phyloP scores from a whole-genome alignment of 2,329 filamentous ascomycete species.

The Fonsecaea erecta region DNA sequence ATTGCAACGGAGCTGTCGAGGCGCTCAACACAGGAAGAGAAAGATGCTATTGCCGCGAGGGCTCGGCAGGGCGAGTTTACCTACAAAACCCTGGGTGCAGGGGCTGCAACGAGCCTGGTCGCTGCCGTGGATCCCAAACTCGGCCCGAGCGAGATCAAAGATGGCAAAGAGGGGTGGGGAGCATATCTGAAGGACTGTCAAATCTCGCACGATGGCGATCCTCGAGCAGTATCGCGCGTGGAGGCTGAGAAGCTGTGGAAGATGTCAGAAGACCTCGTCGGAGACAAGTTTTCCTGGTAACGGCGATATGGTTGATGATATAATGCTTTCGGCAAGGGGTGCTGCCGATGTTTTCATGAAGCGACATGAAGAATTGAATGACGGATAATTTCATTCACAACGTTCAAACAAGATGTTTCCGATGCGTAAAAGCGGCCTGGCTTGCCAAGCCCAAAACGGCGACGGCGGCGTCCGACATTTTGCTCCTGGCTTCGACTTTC shows the following conservation, averaged over 20 bases:
- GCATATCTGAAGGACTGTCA: constrained; percentile 46
- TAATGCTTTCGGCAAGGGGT: neutral
- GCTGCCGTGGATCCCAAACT: constrained; percentile 49
- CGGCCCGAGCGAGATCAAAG: constrained; percentile 36
- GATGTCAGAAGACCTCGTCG: constrained; percentile 48
- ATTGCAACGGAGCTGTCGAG: constrained; percentile 18
- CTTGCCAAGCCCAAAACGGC: neutral
- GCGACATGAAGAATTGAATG: too few species aligned
- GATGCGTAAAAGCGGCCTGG: neutral
- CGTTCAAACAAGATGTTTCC: too few species aligned
- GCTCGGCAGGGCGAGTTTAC: constrained; percentile 26
- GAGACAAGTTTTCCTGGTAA: constrained; percentile 42
- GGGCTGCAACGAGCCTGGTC: constrained; percentile 49
- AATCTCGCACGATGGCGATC: constrained; percentile 39
- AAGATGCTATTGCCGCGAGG: constrained; percentile 2
- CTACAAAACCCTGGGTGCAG: constrained; percentile 45
- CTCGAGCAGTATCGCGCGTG: constrained; percentile 43
- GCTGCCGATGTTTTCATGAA: neutral
- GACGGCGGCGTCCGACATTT: neutral
- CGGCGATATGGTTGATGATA: neutral
- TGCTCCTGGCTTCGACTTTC: neutral
- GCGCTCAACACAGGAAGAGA: constrained; percentile 38
- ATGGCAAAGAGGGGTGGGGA: constrained; percentile 22
- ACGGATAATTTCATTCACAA: too few species aligned
- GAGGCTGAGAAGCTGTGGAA: constrained; percentile 47